phyloP scores from a whole-genome alignment of 768 basidiomycete species.

The Kwoniella sp. region DNA sequence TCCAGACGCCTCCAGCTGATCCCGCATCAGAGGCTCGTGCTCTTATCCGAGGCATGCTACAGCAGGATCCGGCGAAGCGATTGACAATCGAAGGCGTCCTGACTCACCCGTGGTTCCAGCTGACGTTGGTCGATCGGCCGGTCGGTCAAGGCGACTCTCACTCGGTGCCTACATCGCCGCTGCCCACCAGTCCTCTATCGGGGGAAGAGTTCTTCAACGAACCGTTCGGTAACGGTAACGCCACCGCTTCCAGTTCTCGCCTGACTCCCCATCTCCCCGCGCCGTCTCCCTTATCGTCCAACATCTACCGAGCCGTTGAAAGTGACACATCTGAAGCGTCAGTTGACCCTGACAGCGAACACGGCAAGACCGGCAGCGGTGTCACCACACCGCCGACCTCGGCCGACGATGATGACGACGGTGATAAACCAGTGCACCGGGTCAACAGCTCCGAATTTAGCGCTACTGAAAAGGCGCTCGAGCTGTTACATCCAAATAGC shows the following conservation, averaged over 20 bases:
- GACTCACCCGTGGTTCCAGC: slow-evolving; percentile 75
- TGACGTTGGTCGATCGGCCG: slow-evolving; percentile 24
- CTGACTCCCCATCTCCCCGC: slow-evolving; percentile 7
- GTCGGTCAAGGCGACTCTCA: slow-evolving; percentile 13
- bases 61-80: slow-evolving; percentile 70
- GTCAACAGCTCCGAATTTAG: slow-evolving; percentile 28
- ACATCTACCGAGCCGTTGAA: slow-evolving; percentile 11
- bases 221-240: slow-evolving; percentile 5
- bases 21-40: slow-evolving; percentile 70
- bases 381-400: slow-evolving; percentile 45
- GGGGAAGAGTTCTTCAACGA: slow-evolving; percentile 25
- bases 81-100: slow-evolving; percentile 79
- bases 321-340: slow-evolving; percentile 30
- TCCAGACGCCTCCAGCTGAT: neutral
- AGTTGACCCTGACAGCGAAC: slow-evolving; percentile 29
- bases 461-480: slow-evolving; percentile 26
- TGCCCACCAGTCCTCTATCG: slow-evolving; percentile 10
- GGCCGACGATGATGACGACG: slow-evolving; percentile 25
- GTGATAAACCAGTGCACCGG: slow-evolving; percentile 5
- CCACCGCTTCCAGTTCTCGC: neutral
- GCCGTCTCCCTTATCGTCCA: slow-evolving; percentile 28
- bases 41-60: slow-evolving; percentile 71
- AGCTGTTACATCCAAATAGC: slow-evolving; percentile 42
- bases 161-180: slow-evolving; percentile 26
- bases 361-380: slow-evolving; percentile 20